Conservation (phyloP, 257 asterid genomes). For the Apocynum venetum region DNA sequence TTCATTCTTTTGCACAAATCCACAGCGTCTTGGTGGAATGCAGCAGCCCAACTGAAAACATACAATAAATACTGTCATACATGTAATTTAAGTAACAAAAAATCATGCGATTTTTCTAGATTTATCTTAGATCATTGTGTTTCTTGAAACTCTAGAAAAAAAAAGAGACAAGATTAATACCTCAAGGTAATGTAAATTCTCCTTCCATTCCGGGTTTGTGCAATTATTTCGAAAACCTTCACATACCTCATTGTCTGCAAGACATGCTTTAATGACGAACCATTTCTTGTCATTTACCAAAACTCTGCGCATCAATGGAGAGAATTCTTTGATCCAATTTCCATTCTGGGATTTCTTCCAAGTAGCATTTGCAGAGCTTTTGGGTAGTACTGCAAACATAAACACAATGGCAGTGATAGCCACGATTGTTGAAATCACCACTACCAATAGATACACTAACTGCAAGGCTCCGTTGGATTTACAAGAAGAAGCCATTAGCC, state of each 20-base stretch:
- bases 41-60: slow-evolving; percentile 28
- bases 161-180: not conserved
- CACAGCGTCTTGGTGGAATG: slow-evolving; percentile 25
- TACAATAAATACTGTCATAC: not conserved
- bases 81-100: not conserved
- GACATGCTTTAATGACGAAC: slow-evolving; percentile 11
- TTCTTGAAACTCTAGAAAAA: too few relatives aligned
- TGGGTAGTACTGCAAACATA: slow-evolving; percentile 17
- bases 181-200: slow-evolving; percentile 20
- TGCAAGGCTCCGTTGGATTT: slow-evolving; percentile 18
- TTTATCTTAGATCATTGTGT: not conserved
- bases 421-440: slow-evolving; percentile 12
- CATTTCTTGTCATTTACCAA: slow-evolving; percentile 22
- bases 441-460: slow-evolving; percentile 12
- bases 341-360: slow-evolving; percentile 15
- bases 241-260: slow-evolving; percentile 11
- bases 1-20: slow-evolving; percentile 15
- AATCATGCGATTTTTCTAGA: not conserved
- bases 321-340: slow-evolving; percentile 22
- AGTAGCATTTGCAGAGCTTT: slow-evolving; percentile 7
- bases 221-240: slow-evolving; percentile 9
- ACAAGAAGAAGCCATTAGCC: slow-evolving; percentile 15
- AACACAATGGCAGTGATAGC: slow-evolving; percentile 12
- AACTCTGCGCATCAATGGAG: slow-evolving; percentile 18
- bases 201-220: not conserved